A percentile compares a stretch with the other conserved stretches of the same genome.
phyloP scores from a whole-genome alignment of 805 yeast genomes.

The Priceomyces haplophilus region DNA sequence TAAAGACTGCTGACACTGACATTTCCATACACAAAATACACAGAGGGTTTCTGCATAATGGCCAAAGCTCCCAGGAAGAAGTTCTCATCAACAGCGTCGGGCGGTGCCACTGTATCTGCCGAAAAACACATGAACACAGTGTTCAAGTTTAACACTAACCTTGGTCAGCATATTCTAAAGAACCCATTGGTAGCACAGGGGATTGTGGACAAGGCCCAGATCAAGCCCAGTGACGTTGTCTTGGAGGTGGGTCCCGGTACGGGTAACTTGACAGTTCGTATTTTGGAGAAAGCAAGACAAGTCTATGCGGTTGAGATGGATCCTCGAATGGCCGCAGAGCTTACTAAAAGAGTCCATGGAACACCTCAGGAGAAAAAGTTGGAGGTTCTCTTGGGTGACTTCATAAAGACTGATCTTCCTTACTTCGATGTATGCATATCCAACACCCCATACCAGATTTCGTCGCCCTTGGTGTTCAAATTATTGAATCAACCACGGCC shows the following conservation, averaged over 20 bases:
- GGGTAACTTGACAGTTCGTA: constrained; percentile 92
- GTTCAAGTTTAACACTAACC: constrained; percentile 93
- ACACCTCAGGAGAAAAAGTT: constrained; percentile 90
- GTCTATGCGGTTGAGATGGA: constrained; percentile 98
- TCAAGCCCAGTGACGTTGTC: constrained; percentile 88
- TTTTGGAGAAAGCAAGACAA: constrained; percentile 85
- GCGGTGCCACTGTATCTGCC: constrained; percentile 61
- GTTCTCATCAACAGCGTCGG: constrained; percentile 47
- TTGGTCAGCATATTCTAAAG: constrained; percentile 95
- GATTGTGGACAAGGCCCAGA: constrained; percentile 92
- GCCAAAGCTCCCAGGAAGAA: constrained; percentile 65
- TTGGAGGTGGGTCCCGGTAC: constrained; percentile 99
- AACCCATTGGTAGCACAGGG: constrained; percentile 98
- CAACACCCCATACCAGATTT: constrained; percentile 96
- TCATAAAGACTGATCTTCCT: constrained; percentile 92
- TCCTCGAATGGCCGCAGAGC: constrained; percentile 99
- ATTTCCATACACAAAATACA: neutral
- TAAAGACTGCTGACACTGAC: neutral
- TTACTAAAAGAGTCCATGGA: constrained; percentile 95
- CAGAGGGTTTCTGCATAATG: constrained; percentile 39
- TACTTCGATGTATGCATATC: constrained; percentile 94
- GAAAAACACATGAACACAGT: constrained; percentile 74
- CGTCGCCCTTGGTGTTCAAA: constrained; percentile 94
- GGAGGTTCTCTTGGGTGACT: constrained; percentile 91
- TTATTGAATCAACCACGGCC: constrained; percentile 87